Percentiles rank a stretch among this genome's conserved stretches.
Conservation (phyloP, 805 yeast species). For the Teunomyces barrocoloradensis region DNA sequence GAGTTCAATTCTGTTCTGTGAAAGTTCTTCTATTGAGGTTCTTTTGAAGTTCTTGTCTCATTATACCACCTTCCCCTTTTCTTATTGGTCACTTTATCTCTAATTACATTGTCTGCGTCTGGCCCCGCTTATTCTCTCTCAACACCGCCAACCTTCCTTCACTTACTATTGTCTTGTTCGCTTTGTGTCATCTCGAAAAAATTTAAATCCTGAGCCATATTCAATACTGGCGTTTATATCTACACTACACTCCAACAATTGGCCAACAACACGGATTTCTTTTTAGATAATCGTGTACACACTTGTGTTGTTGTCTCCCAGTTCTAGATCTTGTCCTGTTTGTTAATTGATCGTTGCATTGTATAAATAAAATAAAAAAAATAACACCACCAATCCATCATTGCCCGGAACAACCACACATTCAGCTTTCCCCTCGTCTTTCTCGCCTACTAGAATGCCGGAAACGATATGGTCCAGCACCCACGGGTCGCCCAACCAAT, state of each 20-base stretch:
- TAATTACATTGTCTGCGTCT: background rate
- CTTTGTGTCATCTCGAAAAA: slow-evolving; percentile 1
- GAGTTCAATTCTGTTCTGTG: background rate
- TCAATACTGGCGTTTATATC: background rate
- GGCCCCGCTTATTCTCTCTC: background rate
- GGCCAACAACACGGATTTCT: too few relatives aligned
- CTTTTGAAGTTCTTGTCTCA: too few relatives aligned
- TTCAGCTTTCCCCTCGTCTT: background rate
- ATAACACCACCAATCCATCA: too few relatives aligned
- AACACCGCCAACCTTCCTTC: background rate
- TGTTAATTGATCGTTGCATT: background rate
- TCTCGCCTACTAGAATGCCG: slow-evolving; percentile 20
- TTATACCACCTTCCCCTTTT: background rate
- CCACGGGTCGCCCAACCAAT: slow-evolving; percentile 10
- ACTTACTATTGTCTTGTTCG: background rate
- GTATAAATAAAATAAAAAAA: too few relatives aligned
- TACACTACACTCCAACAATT: too few relatives aligned
- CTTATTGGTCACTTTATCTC: background rate
- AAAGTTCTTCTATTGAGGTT: too few relatives aligned
- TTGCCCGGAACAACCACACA: too few relatives aligned
- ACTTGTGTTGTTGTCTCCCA: too few relatives aligned
- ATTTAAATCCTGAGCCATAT: background rate
- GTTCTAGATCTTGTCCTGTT: background rate
- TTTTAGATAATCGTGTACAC: too few relatives aligned
- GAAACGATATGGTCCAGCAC: slow-evolving; percentile 45